Base-by-base conservation (phyloP, 768 basidiomycete genomes). In the Lactifluus hygrophoroides region DNA sequence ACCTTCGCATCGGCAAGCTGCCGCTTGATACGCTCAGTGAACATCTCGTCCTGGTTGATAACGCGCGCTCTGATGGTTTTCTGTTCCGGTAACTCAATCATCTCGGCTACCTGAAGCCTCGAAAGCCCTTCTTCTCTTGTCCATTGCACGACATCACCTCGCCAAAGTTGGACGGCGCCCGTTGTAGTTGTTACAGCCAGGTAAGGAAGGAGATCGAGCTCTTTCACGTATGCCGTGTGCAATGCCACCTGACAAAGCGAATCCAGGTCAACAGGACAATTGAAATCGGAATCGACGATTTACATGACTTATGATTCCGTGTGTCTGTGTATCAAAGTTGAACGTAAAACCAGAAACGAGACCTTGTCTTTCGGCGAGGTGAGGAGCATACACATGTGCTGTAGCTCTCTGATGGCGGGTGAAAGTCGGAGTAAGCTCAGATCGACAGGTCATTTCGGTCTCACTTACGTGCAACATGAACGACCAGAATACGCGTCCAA, bases 61-160 rank as follows among this genome's bases (percentile, higher is more conserved):
- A 73, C 60, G 8, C 70, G 70, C 13, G 70, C 64, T n/a, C 69
- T 69, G 52, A 70, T 70, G 13, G 72, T 66, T 60, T 76, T 72
- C 38, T 70, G 65, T 69, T 90, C 88, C 0, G 90, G 90, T 16
- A 95, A 77, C 63, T 92, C 89, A 21, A 93, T 80, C 56, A 93
- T 83, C 51, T 84, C 80, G 1, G 85, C 83, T 0, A 79, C 77
- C 23, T 76, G 71, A 49, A 90, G 77, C 2, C 80, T 75, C 0
- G 89, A 74, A 10, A 95, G 75, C 1, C 81, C 78, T 67, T 97
- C 94, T 67, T 95, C 93, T 48, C 93, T 77, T 0, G 79, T 80
- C 91, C 92, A 95, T 28, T 78, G 75, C 28, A 82, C 72, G 35
- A 74, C 66, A 28, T 81, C 74, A 23, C 80, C 77, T 47, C 81